phyloP scores from a whole-genome alignment of 2,329 filamentous ascomycete genomes.

The Elsinoe necatrix region DNA sequence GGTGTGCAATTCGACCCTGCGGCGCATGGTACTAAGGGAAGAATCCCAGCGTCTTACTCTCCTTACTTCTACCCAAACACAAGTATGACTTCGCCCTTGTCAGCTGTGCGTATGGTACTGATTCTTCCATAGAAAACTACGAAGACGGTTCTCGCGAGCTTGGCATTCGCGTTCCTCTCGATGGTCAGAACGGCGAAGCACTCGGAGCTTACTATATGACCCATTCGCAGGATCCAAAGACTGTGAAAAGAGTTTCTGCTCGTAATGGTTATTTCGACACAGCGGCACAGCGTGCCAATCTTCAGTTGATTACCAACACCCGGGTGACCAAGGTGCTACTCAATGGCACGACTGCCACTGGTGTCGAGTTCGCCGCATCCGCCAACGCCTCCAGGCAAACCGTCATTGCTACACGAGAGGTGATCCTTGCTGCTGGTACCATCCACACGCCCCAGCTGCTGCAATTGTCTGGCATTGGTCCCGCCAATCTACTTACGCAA shows the following conservation, averaged over 20 bases:
- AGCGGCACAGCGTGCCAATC: conserved; percentile 34
- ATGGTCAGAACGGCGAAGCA: conserved; percentile 30
- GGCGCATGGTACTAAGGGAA: conserved; percentile 32
- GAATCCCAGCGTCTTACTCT: conserved; percentile 5
- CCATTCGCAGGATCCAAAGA: conserved; percentile 21
- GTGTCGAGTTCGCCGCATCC: conserved; percentile 22
- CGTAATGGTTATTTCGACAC: conserved; percentile 31
- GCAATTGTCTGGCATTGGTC: conserved; percentile 47
- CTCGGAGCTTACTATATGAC: conserved; percentile 21
- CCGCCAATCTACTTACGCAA: conserved; percentile 39
- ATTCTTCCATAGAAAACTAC: background rate
- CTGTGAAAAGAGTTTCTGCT: conserved; percentile 30
- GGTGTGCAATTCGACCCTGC: conserved; percentile 29
- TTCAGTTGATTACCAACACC: conserved; percentile 30
- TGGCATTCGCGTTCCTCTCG: conserved; percentile 31
- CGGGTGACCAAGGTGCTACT: conserved; percentile 24
- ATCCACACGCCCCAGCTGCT: conserved; percentile 27
- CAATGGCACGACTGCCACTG: conserved; percentile 22
- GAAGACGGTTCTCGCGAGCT: conserved; percentile 6
- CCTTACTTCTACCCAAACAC: conserved; percentile 1
- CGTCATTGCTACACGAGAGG: conserved; percentile 23
- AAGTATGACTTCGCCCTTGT: background rate
- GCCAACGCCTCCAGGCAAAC: conserved; percentile 20
- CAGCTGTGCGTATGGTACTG: background rate
- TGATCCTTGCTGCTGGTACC: conserved; percentile 26